Percentiles rank a stretch among this genome's conserved stretches.
These are phyloP conservation scores for Coemansia sp. DNA, from an alignment of 192 early-diverging fungal genomes.

Conservation along the genomic window DNA sequence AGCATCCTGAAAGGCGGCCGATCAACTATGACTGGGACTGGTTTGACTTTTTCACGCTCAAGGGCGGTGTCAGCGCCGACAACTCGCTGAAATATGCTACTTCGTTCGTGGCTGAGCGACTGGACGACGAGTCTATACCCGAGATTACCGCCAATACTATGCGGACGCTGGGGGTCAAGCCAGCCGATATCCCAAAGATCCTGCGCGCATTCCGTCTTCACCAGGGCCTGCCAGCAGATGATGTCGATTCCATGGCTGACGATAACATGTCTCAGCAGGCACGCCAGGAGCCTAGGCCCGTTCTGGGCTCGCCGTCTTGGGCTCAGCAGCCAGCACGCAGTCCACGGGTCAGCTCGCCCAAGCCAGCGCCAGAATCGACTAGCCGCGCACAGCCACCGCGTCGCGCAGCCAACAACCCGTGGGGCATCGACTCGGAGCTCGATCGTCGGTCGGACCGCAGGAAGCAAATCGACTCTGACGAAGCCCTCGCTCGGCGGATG, in stretches of 20 bases:
- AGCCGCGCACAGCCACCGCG: constrained; percentile 10
- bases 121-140: constrained; percentile 80
- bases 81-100: constrained; percentile 82
- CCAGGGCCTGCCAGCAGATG: constrained; percentile 36
- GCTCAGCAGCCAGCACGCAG: constrained; percentile 15
- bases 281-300: constrained; percentile 1
- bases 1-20: constrained; percentile 35
- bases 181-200: constrained; percentile 82
- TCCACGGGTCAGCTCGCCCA: constrained; percentile 25
- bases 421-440: constrained; percentile 52
- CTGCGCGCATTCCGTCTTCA: constrained; percentile 59
- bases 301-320: constrained; percentile 3
- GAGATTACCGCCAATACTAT: constrained; percentile 78
- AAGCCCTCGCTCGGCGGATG: constrained; percentile 77
- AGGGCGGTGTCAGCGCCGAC: constrained; percentile 70
- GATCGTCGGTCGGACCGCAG: constrained; percentile 44
- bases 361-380: constrained; percentile 40
- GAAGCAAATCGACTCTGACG: constrained; percentile 77
- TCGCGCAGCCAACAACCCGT: constrained; percentile 44
- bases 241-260: constrained; percentile 18
- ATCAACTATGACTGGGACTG: constrained; percentile 87
- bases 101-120: constrained; percentile 83
- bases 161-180: constrained; percentile 79
- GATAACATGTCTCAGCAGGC: not conserved
- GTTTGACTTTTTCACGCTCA: constrained; percentile 88